phyloP scores from a whole-genome alignment of 495 filamentous ascomycete species.

The Aspergillus baeticus region DNA sequence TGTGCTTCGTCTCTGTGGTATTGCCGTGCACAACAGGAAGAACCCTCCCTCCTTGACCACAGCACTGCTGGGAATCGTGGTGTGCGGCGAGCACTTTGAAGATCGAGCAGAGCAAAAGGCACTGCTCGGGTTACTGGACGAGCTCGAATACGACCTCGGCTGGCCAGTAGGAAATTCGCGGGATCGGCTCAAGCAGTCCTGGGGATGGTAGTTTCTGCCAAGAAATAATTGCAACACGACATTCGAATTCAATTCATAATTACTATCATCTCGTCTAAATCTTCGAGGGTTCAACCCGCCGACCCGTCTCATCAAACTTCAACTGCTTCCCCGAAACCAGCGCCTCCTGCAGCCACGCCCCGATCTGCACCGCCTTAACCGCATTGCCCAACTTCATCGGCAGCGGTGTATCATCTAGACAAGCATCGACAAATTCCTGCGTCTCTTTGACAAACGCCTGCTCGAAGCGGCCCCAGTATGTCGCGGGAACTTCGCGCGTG shows the following conservation, averaged over 20 bases:
- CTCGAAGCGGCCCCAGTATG: conserved; percentile 62
- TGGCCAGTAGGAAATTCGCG: background rate
- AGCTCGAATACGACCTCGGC: background rate
- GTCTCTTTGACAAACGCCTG: conserved; percentile 62
- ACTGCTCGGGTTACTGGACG: conserved; percentile 18
- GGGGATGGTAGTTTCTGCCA: background rate
- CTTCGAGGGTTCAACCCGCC: conserved; percentile 28
- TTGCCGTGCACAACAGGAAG: conserved; percentile 23
- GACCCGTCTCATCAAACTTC: conserved; percentile 47
- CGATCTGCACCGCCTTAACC: conserved; percentile 60
- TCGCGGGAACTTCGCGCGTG: conserved; percentile 52
- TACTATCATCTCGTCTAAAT: background rate
- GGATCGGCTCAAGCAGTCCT: background rate
- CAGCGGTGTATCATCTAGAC: conserved; percentile 49
- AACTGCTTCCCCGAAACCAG: conserved; percentile 57
- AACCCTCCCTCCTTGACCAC: conserved; percentile 22
- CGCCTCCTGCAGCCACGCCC: conserved; percentile 57
- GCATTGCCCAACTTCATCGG: conserved; percentile 54
- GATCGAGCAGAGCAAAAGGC: conserved; percentile 19
- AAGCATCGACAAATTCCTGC: conserved; percentile 56
- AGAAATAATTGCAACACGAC: no score
- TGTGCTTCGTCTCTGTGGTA: conserved; percentile 26
- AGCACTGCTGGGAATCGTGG: conserved; percentile 24
- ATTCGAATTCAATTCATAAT: no score
- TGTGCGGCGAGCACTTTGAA: conserved; percentile 25